These are phyloP conservation scores for Cyclaneusma minus DNA, from an alignment of 2,329 filamentous ascomycete species.

Conservation along the genomic window DNA sequence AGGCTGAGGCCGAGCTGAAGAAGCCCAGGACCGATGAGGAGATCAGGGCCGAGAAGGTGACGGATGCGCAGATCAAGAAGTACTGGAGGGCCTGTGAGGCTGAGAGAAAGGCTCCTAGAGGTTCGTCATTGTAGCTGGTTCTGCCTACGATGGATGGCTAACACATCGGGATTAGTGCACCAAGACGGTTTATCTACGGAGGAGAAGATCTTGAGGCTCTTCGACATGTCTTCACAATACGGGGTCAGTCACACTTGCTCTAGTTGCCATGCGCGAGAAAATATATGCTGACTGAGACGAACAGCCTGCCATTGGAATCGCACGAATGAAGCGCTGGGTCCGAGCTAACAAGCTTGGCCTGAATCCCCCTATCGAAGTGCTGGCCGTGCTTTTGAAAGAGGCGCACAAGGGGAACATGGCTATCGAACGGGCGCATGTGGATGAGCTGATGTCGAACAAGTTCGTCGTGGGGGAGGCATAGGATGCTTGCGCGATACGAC, in stretches of 20 bases:
- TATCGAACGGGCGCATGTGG: conserved; percentile 57
- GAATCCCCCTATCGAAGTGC: conserved; percentile 77
- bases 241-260: conserved; percentile 48
- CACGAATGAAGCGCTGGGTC: conserved; percentile 72
- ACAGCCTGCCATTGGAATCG: conserved; percentile 78
- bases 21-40: conserved; percentile 32
- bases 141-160: neutral
- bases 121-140: conserved; percentile 15
- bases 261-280: neutral
- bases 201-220: conserved; percentile 83
- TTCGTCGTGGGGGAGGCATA: conserved; percentile 19
- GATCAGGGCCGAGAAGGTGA: conserved; percentile 45
- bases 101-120: conserved; percentile 46
- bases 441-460: conserved; percentile 40
- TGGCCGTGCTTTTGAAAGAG: conserved; percentile 68
- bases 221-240: conserved; percentile 82
- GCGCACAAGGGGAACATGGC: conserved; percentile 37
- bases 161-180: conserved; percentile 38
- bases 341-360: conserved; percentile 70
- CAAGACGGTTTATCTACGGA: conserved; percentile 54
- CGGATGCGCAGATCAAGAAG: conserved; percentile 50
- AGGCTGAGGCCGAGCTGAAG: conserved; percentile 8
- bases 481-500: no score
- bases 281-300: conserved; percentile 7
- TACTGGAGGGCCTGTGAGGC: conserved; percentile 69